Base-by-base conservation (phyloP, 768 basidiomycete species). In the Hygrocybe punicea region DNA sequence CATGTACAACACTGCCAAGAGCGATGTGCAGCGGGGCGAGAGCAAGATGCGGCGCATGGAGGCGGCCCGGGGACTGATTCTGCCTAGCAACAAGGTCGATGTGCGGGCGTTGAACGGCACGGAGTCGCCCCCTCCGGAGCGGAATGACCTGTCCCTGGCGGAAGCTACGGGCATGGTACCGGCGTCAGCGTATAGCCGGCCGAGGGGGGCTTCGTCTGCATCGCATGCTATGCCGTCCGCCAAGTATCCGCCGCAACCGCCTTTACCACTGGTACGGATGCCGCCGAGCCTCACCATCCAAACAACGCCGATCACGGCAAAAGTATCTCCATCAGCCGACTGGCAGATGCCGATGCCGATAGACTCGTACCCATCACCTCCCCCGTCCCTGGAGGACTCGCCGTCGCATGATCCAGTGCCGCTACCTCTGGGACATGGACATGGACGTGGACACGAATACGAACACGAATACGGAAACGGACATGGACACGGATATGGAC, bases 1-100 rank as follows among this genome's bases (percentile, higher is more conserved):
- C 75, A 85, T 98, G 87, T 99, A 99, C 76, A 97, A 99, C 76
- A 83, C 83, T 47, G 91, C 96, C 36, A 99, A 97, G 73, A 76
- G 82, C 21, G 94, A 97, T 63, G 92, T 98, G 10, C 94, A 92
- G 66, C 84, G 83, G 65, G 96, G 96, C 33, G 97, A 99, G 78
- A 89, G 87, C 70, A 88, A 86, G 74, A 81, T 93, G 77, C 77
- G 88, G 57, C 76, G 89, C 55, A 83, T 91, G 16, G 88, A 90
- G 64, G 89, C 87, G 2, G 80, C 82, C 35, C 77, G 83, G 53
- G 84, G 86, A 34, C 67, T 89, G 66, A 77, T 83, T 69, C 74
- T 93, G 23, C 91, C 91, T 0, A 82, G 76, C 21, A 87, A 86
- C 17, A 82, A 82, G 63, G 76, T 70, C 56, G 90, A 92, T 52